Conservation (phyloP, 805 yeast genomes). For the Gaillardinia entomophila region DNA sequence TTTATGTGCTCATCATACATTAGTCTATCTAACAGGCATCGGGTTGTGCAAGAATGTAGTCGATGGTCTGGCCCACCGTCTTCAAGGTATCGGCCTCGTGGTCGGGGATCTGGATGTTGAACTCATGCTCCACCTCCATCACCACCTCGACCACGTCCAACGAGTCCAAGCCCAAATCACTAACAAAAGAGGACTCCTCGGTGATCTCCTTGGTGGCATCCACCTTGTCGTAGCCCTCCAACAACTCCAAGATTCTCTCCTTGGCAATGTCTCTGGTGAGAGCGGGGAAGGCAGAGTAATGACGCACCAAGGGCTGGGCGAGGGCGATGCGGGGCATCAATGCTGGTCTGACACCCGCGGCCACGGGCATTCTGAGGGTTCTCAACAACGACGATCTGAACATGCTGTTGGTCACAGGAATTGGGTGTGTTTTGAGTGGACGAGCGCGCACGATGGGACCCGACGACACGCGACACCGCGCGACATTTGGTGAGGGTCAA, state of each 20-base stretch:
- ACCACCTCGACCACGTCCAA: slow-evolving; percentile 43
- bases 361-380: slow-evolving; percentile 18
- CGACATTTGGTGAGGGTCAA: background rate
- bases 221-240: slow-evolving; percentile 61
- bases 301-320: slow-evolving; percentile 19
- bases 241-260: slow-evolving; percentile 57
- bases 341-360: slow-evolving; percentile 6
- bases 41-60: slow-evolving; percentile 35
- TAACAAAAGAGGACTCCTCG: slow-evolving; percentile 30
- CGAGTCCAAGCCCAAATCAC: slow-evolving; percentile 42
- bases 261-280: slow-evolving; percentile 57
- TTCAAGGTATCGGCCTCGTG: slow-evolving; percentile 41
- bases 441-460: background rate
- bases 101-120: slow-evolving; percentile 44
- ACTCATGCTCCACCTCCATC: slow-evolving; percentile 44
- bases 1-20: too few species aligned
- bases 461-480: background rate
- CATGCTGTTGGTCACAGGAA: slow-evolving; percentile 12
- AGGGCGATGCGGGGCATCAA: slow-evolving; percentile 3
- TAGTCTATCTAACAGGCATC: slow-evolving; percentile 30
- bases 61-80: slow-evolving; percentile 42
- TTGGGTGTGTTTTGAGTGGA: slow-evolving; percentile 2
- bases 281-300: slow-evolving; percentile 54
- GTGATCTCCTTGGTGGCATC: slow-evolving; percentile 30
- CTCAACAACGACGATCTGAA: slow-evolving; percentile 25